A percentile compares a stretch with the other conserved stretches of the same genome.
These are phyloP conservation scores for Fistulinella prunicolor DNA, from an alignment of 768 basidiomycete genomes.

Conservation along the genomic window DNA sequence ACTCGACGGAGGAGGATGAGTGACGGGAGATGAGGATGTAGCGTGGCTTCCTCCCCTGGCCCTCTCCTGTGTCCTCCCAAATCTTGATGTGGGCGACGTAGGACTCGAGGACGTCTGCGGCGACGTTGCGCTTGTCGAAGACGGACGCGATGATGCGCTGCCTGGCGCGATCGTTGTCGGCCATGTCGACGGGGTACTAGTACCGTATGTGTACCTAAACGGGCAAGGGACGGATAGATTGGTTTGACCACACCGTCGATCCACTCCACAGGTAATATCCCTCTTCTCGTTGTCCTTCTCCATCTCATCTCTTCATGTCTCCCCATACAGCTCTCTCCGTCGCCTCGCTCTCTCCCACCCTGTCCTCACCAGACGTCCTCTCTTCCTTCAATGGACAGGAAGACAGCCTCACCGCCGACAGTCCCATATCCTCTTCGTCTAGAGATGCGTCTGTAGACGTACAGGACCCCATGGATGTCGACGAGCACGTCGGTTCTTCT, in stretches of 20 bases:
- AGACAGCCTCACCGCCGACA: constrained; percentile 27
- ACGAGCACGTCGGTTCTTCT: constrained; percentile 21
- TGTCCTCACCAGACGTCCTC: constrained; percentile 31
- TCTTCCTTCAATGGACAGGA: constrained; percentile 33
- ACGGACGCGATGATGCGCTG: constrained; percentile 80
- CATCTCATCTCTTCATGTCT: constrained; percentile 11
- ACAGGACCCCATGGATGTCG: constrained; percentile 31
- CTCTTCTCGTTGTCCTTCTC: too few species aligned
- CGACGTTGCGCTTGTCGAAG: constrained; percentile 69
- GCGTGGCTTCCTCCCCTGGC: constrained; percentile 75
- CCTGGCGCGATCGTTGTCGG: constrained; percentile 49
- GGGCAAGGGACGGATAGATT: too few species aligned
- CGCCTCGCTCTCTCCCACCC: constrained; percentile 26
- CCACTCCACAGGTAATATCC: too few species aligned
- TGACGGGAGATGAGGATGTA: constrained; percentile 91
- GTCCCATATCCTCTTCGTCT: constrained; percentile 32
- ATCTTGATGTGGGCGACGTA: constrained; percentile 92
- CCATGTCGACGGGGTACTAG: too few species aligned
- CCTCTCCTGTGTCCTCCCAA: constrained; percentile 82
- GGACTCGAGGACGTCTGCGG: constrained; percentile 64
- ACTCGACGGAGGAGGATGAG: constrained; percentile 21
- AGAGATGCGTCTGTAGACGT: constrained; percentile 32
- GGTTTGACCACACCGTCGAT: too few species aligned
- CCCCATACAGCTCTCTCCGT: constrained; percentile 16
- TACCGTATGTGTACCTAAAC: too few species aligned